These are phyloP conservation scores for Auriscalpium microsporum DNA, from an alignment of 768 basidiomycete species.

Conservation along the genomic window DNA sequence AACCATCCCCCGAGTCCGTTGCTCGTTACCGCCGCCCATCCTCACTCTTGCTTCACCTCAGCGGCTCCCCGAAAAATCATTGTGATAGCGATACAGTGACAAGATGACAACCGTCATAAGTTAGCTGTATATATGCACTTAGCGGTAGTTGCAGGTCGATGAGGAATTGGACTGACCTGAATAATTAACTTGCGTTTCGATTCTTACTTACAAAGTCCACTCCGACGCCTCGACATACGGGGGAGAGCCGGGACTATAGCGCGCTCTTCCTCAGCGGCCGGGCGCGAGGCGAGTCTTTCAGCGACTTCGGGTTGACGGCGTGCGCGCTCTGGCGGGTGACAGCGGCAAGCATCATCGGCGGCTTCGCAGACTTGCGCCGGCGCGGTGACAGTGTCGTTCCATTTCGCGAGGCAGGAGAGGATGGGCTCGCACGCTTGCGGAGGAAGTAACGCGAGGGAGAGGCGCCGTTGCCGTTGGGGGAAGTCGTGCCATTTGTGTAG, in stretches of 20 bases:
- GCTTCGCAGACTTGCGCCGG: slow-evolving; percentile 1
- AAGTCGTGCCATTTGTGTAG: background rate
- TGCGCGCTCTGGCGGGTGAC: slow-evolving; percentile 12
- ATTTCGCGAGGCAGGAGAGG: background rate
- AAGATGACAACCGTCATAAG: background rate
- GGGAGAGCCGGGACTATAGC: background rate
- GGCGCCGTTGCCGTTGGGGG: background rate
- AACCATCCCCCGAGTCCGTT: too few relatives aligned
- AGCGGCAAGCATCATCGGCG: background rate
- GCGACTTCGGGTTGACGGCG: slow-evolving; percentile 1
- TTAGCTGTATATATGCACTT: too few relatives aligned
- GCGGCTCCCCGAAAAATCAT: too few relatives aligned
- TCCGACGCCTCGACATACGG: too few relatives aligned
- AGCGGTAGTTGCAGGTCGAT: background rate
- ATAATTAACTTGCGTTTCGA: background rate
- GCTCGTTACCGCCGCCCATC: too few relatives aligned
- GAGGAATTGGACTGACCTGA: background rate
- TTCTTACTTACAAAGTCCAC: background rate
- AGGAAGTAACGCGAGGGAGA: slow-evolving; percentile 19
- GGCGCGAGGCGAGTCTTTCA: slow-evolving; percentile 11
- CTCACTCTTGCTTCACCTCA: too few relatives aligned
- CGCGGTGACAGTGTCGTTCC: background rate
- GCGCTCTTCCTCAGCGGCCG: slow-evolving; percentile 11
- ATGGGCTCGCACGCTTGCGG: slow-evolving; percentile 11
- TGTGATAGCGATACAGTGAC: background rate